Conservation (phyloP, 139 green algal species). For the Edaphochlamys debaryana region DNA sequence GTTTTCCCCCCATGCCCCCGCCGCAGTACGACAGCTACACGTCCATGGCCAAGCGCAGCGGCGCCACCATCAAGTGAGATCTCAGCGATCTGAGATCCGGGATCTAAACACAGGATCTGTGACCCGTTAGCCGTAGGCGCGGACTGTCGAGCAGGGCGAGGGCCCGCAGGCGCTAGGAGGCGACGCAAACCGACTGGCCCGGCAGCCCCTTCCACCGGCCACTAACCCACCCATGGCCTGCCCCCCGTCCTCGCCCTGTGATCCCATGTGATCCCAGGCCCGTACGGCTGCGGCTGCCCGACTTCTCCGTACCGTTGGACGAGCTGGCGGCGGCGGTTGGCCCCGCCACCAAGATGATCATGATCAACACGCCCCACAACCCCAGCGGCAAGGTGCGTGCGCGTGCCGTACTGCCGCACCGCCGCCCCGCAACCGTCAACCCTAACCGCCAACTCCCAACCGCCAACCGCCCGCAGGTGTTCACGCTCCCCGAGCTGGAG, state of each 20-base stretch:
- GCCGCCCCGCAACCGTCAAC: not conserved
- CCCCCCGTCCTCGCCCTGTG: too few relatives aligned
- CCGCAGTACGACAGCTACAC: constrained; percentile 80
- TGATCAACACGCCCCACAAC: constrained; percentile 91
- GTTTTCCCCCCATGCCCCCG: too few relatives aligned
- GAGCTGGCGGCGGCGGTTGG: constrained; percentile 51
- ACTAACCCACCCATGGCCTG: too few relatives aligned
- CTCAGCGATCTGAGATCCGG: too few relatives aligned
- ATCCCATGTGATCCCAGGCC: too few relatives aligned
- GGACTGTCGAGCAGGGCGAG: too few relatives aligned
- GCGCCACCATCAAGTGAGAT: constrained; percentile 51
- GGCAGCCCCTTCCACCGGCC: too few relatives aligned
- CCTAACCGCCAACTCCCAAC: not conserved
- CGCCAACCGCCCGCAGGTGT: constrained; percentile 61
- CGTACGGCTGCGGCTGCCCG: constrained; percentile 53
- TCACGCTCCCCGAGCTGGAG: constrained; percentile 73
- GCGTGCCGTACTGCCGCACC: not conserved
- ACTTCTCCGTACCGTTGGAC: constrained; percentile 63
- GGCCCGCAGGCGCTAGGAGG: too few relatives aligned
- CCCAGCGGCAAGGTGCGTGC: constrained; percentile 73
- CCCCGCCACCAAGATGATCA: constrained; percentile 70
- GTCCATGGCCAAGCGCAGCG: constrained; percentile 46
- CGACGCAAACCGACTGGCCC: too few relatives aligned
- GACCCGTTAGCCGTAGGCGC: too few relatives aligned
- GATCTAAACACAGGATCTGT: too few relatives aligned